Evolutionary conservation across 2,329 filamentous ascomycete species (phyloP).

Genomic region (Nothomitra cinnamomea): DNA sequence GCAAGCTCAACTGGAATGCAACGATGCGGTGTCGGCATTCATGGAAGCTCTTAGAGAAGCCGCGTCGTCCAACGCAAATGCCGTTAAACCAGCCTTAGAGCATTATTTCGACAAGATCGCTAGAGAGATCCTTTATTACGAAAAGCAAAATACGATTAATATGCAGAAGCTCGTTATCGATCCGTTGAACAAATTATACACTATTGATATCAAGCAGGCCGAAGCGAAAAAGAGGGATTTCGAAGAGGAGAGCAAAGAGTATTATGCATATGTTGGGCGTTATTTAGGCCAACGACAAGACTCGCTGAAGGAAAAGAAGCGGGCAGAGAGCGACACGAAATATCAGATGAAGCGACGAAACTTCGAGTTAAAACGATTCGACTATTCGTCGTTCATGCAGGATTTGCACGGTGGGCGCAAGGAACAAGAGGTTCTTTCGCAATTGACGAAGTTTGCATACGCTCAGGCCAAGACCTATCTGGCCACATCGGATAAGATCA

Average conservation of each 20-base stretch:
- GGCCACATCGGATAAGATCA: constrained; percentile 69
- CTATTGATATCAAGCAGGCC: constrained; percentile 91
- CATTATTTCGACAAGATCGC: constrained; percentile 98
- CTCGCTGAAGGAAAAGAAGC: constrained; percentile 92
- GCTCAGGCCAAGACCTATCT: constrained; percentile 75
- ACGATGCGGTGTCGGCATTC: constrained; percentile 68
- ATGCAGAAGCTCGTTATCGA: constrained; percentile 91
- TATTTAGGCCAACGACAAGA: constrained; percentile 96
- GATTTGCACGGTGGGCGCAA: constrained; percentile 98
- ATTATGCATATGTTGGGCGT: constrained; percentile 85
- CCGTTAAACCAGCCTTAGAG: constrained; percentile 89
- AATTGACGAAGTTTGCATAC: constrained; percentile 86
- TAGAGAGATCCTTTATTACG: constrained; percentile 72
- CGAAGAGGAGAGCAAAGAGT: constrained; percentile 96
- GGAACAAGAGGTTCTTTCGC: constrained; percentile 88
- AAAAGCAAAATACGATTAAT: constrained; percentile 67
- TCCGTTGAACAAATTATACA: constrained; percentile 79
- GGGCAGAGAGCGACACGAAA: constrained; percentile 85
- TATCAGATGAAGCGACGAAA: constrained; percentile 87
- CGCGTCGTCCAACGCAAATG: constrained; percentile 80
- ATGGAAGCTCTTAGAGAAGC: constrained; percentile 77
- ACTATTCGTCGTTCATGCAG: constrained; percentile 98
- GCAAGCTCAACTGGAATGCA: constrained; percentile 62
- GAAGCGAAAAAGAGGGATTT: constrained; percentile 96
- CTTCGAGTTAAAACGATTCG: constrained; percentile 94